These are phyloP conservation scores for Penicillium crystallinum DNA, from an alignment of 495 filamentous ascomycete genomes.

Conservation along the genomic window DNA sequence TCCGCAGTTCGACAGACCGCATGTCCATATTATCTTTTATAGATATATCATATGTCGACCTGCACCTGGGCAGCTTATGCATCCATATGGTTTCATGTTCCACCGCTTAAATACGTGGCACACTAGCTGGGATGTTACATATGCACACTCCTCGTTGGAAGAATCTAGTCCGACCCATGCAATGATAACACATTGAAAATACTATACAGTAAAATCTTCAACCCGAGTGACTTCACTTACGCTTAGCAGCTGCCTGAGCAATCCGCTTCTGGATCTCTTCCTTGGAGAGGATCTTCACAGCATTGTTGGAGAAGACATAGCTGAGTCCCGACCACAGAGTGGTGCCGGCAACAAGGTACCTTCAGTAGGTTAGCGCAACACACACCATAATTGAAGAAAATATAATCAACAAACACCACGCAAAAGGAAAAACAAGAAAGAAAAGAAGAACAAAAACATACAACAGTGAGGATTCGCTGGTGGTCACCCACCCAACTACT, in stretches of 20 bases:
- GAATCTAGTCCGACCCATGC: not conserved
- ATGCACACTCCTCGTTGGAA: not conserved
- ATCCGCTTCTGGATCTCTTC: slow-evolving; percentile 39
- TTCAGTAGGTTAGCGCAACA: slow-evolving; percentile 11
- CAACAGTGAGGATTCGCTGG: slow-evolving; percentile 47
- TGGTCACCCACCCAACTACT: slow-evolving; percentile 49
- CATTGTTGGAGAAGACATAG: slow-evolving; percentile 76
- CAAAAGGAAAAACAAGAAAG: slow-evolving; percentile 11
- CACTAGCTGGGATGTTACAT: not conserved
- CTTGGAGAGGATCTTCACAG: slow-evolving; percentile 69
- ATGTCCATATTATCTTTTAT: not conserved
- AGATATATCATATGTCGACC: not conserved
- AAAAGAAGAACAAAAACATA: slow-evolving; percentile 23
- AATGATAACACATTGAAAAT: not conserved
- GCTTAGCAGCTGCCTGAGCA: slow-evolving; percentile 28
- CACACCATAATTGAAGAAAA: not conserved
- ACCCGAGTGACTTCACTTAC: slow-evolving; percentile 5
- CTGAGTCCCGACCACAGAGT: slow-evolving; percentile 81
- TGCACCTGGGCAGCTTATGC: not conserved
- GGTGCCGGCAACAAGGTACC: slow-evolving; percentile 69
- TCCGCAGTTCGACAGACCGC: not conserved
- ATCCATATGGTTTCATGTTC: not conserved
- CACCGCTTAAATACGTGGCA: not conserved
- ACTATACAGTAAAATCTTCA: not conserved
- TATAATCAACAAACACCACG: not conserved